Conservation (phyloP, 75 land plant species). For the Pinus taeda region DNA sequence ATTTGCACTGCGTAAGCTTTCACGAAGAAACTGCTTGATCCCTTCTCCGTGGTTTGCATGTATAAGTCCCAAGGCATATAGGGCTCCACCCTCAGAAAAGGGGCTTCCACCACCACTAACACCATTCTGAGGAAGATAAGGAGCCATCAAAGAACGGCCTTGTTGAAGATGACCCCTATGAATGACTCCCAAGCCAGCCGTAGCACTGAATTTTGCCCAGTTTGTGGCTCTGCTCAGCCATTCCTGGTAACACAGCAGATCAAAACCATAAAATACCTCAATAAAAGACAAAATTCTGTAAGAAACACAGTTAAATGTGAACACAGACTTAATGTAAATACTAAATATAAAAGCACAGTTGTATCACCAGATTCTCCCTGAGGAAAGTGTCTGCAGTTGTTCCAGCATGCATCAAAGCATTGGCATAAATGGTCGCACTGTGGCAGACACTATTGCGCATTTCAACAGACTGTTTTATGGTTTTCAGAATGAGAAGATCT, state of each 20-base stretch:
- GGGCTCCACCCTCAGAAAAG: constrained; percentile 51
- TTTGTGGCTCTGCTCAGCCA: constrained; percentile 57
- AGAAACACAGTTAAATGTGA: no score
- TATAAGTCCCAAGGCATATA: constrained; percentile 51
- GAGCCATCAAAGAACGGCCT: constrained; percentile 54
- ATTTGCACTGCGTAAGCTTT: constrained; percentile 38
- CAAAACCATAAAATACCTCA: neutral
- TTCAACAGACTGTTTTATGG: constrained; percentile 53
- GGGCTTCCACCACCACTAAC: constrained; percentile 50
- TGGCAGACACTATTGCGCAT: constrained; percentile 54
- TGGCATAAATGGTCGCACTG: constrained; percentile 53
- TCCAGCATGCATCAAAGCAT: constrained; percentile 58
- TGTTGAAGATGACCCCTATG: constrained; percentile 57
- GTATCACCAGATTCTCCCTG: constrained; percentile 36
- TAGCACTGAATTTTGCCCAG: constrained; percentile 62
- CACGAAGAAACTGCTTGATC: constrained; percentile 46
- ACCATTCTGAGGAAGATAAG: constrained; percentile 54
- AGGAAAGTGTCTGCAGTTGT: constrained; percentile 57
- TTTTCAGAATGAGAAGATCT: constrained; percentile 44
- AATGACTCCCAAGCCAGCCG: constrained; percentile 53
- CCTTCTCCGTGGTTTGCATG: constrained; percentile 63
- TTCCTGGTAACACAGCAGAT: constrained; percentile 20
- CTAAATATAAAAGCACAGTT: neutral
- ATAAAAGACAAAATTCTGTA: neutral
- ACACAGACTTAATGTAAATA: neutral